These are phyloP conservation scores for Podospora sp. DNA, from an alignment of 495 filamentous ascomycete species.

Conservation along the genomic window DNA sequence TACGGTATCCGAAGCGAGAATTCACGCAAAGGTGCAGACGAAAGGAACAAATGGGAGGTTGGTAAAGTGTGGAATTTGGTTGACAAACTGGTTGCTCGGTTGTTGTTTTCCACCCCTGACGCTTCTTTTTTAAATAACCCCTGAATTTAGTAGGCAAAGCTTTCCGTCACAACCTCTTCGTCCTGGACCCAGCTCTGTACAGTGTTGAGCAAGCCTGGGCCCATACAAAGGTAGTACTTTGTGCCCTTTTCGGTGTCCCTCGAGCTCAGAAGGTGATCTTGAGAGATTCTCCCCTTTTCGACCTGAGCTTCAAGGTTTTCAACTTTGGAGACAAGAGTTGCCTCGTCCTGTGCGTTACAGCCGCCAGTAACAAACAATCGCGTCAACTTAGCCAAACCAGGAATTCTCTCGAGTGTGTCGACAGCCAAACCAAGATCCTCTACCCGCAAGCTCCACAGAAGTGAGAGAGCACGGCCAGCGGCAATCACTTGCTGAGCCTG, in stretches of 20 bases:
- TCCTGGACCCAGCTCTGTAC: constrained; percentile 66
- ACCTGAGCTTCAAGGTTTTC: constrained; percentile 45
- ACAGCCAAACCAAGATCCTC: constrained; percentile 64
- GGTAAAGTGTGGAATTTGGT: no score
- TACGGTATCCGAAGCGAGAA: background rate
- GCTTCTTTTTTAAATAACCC: constrained; percentile 3
- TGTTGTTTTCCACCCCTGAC: background rate
- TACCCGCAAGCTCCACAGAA: constrained; percentile 68
- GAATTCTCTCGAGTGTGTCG: constrained; percentile 59
- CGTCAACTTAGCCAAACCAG: constrained; percentile 53
- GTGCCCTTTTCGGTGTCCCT: constrained; percentile 36
- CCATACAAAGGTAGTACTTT: constrained; percentile 72
- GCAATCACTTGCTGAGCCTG: constrained; percentile 54
- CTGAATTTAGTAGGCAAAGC: constrained; percentile 64
- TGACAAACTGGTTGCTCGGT: background rate
- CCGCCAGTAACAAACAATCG: constrained; percentile 64
- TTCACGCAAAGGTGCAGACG: background rate
- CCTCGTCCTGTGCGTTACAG: constrained; percentile 28
- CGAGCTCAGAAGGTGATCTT: constrained; percentile 53
- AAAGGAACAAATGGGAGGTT: background rate
- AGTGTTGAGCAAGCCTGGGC: constrained; percentile 55
- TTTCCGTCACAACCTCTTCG: constrained; percentile 66
- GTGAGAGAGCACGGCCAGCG: constrained; percentile 40
- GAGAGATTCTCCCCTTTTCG: constrained; percentile 54
- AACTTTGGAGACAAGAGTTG: constrained; percentile 33